phyloP scores from a whole-genome alignment of 805 yeast genomes.

The Tetrapisispora iriomotensis region DNA sequence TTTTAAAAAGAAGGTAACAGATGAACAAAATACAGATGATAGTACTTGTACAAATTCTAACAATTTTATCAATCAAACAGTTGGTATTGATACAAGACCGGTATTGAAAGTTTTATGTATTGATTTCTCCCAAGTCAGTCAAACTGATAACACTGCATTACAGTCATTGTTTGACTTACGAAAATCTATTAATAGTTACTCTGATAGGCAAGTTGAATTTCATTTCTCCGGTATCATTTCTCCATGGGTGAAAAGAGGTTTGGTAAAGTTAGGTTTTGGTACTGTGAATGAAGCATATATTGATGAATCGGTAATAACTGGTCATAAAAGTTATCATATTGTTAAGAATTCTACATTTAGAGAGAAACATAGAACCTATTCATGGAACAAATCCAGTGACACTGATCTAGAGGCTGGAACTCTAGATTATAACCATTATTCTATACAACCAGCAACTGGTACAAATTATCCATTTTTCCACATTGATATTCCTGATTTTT shows the following conservation, averaged over 20 bases:
- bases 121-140: slow-evolving; percentile 71
- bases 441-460: slow-evolving; percentile 21
- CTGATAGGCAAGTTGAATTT: slow-evolving; percentile 77
- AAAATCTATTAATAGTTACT: slow-evolving; percentile 59
- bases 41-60: neutral
- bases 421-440: neutral
- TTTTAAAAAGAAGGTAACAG: neutral
- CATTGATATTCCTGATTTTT: slow-evolving; percentile 29
- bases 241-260: slow-evolving; percentile 79
- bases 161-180: slow-evolving; percentile 70
- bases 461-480: slow-evolving; percentile 30
- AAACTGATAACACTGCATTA: slow-evolving; percentile 68
- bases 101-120: slow-evolving; percentile 59
- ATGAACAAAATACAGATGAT: neutral
- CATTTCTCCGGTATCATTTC: slow-evolving; percentile 80
- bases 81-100: slow-evolving; percentile 47
- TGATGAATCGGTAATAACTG: slow-evolving; percentile 26
- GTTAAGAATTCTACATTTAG: slow-evolving; percentile 13
- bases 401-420: neutral
- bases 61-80: no score
- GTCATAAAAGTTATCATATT: slow-evolving; percentile 26
- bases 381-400: neutral
- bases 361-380: no score
- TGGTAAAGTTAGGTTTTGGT: slow-evolving; percentile 73
- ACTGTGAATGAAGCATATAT: slow-evolving; percentile 34